A percentile compares a stretch with the other conserved stretches of the same genome.
Conservation (phyloP, 169 alveolate genomes). For the Perkinsus chesapeaki region DNA sequence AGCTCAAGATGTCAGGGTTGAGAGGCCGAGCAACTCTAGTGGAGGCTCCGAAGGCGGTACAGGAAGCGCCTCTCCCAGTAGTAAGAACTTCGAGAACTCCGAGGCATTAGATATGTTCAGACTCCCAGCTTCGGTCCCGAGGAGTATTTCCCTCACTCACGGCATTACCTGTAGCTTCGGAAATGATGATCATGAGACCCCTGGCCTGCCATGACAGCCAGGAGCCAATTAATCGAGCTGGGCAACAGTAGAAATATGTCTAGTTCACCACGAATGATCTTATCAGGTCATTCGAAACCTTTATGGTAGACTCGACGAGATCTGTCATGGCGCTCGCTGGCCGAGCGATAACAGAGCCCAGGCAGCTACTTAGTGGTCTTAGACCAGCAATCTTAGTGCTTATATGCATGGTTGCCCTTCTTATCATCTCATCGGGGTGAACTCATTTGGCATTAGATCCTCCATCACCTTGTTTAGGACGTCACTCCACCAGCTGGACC, state of each 20-base stretch:
- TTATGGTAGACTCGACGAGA: neutral
- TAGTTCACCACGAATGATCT: neutral
- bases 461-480: neutral
- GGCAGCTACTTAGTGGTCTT: neutral
- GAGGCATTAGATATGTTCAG: neutral
- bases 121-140: neutral
- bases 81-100: neutral
- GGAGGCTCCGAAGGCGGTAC: neutral
- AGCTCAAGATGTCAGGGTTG: no score
- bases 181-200: neutral
- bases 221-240: neutral
- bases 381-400: neutral
- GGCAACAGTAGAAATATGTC: neutral
- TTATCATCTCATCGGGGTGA: neutral
- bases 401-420: neutral
- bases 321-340: neutral
- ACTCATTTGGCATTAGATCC: neutral
- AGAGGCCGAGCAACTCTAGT: no score
- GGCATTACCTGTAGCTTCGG: neutral
- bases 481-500: neutral
- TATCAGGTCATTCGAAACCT: neutral
- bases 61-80: neutral
- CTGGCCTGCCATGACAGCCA: neutral
- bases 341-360: neutral
- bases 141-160: neutral